Base-by-base conservation (phyloP, 768 basidiomycete genomes). In the Mycena filopes region DNA sequence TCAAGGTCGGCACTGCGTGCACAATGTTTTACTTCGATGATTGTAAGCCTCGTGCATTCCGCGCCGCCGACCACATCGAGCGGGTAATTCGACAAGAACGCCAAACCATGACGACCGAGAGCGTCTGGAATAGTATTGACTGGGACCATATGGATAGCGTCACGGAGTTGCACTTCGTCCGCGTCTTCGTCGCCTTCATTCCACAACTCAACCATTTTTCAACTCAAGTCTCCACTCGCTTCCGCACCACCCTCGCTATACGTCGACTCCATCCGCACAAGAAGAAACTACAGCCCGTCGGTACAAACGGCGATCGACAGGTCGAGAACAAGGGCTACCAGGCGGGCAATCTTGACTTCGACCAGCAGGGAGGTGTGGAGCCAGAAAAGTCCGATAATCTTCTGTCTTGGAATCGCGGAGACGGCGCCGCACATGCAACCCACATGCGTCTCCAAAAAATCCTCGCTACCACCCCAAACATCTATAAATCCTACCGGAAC, bases 401-500 rank as follows among this genome's bases (percentile, higher is more conserved):
- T 5, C n/a, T 55, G 21, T 41, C 36, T 8, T 55, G 53, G 53
- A 42, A 25, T 55, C 53, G 53, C 7, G 53, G 53, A 5, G 53
- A 55, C n/a, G 53, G 53, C 8, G 53, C 31, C 23, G 23, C 53
- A 4, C 53, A 55, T 41, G 53, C 11, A 20, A 38, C 53, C 7
- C 16, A 41, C 23, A 55, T 25, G 38, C 53, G 53, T 21, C n/a
- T 55, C n/a, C n/a, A 55, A 38, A 26, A 13, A 28, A 45, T 45
- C 4, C 29, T 67, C 15, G 46, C 56, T 11, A 41, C 61, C 8
- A 55, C 57, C 29, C 58, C 65, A 15, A 36, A 65, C 43, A 45
- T 45, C 20, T 45, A 45, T 21, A 20, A 21, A 33, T 57, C 68
- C 0, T 70, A 70, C n/a, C 63, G 57, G 25, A 69, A 69, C 40